Evolutionary conservation across 2,329 filamentous ascomycete genomes (phyloP).

Genomic region (Ophiostoma montium): DNA sequence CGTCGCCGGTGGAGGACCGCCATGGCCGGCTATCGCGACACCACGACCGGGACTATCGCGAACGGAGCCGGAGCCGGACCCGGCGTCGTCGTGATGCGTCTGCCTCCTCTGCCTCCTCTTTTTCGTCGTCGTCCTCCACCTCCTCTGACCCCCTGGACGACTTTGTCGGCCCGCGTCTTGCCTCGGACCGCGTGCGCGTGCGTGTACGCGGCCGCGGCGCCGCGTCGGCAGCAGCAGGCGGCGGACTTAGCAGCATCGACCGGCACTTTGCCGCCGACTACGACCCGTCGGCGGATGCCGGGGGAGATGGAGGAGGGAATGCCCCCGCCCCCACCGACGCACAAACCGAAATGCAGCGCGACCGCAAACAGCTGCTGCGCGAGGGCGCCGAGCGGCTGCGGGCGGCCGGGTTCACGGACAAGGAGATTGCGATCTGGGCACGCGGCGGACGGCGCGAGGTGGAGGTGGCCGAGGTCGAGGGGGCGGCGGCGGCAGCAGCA

Average conservation of each 20-base stretch:
- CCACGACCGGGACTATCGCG: too few species aligned
- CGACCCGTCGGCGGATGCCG: conserved; percentile 8
- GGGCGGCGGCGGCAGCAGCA: not conserved
- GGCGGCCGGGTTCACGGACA: conserved; percentile 64
- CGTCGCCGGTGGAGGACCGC: not conserved
- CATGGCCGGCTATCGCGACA: not conserved
- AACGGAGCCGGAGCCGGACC: not conserved
- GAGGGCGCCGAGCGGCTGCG: conserved; percentile 63
- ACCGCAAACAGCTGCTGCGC: conserved; percentile 64
- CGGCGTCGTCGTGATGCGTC: not conserved
- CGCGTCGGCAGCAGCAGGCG: not conserved
- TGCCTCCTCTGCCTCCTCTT: too few species aligned
- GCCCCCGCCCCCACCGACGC: conserved; percentile 6
- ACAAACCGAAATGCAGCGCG: conserved; percentile 20
- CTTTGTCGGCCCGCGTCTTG: conserved; percentile 8
- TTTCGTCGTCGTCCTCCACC: not conserved
- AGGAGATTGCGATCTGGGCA: conserved; percentile 58
- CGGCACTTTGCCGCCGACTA: conserved; percentile 11
- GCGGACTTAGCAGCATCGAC: conserved; percentile 9
- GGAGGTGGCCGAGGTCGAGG: conserved; percentile 32
- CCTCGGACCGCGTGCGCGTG: not conserved
- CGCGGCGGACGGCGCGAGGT: conserved; percentile 34
- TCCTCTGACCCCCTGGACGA: conserved; percentile 9
- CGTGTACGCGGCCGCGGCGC: conserved; percentile 8
- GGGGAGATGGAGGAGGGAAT: not conserved